A percentile compares a stretch with the other conserved stretches of the same genome.
phyloP scores from a whole-genome alignment of 495 filamentous ascomycete species.

The Penicillium ucsense region DNA sequence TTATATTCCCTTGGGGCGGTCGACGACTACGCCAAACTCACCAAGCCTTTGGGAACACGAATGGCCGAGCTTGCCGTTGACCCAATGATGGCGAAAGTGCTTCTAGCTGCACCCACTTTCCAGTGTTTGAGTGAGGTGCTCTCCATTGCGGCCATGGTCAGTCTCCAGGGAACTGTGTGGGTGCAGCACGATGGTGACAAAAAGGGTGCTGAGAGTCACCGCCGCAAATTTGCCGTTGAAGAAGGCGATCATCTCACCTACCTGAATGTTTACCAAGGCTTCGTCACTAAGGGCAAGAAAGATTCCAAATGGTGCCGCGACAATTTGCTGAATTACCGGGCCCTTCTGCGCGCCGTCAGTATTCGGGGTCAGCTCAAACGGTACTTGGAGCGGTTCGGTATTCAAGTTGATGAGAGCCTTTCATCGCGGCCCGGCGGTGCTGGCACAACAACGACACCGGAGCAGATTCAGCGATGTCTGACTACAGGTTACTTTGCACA shows the following conservation, averaged over 20 bases:
- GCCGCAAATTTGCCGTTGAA: slow-evolving; percentile 79
- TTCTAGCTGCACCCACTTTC: slow-evolving; percentile 69
- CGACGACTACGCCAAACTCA: slow-evolving; percentile 86
- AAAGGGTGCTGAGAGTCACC: slow-evolving; percentile 59
- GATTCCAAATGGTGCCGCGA: slow-evolving; percentile 80
- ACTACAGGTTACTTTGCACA: slow-evolving; percentile 92
- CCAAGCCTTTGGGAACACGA: slow-evolving; percentile 70
- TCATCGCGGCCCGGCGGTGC: slow-evolving; percentile 16
- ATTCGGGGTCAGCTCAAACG: slow-evolving; percentile 79
- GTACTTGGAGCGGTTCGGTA: slow-evolving; percentile 78
- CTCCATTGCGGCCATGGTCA: slow-evolving; percentile 91
- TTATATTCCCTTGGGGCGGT: slow-evolving; percentile 84
- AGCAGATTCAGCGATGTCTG: slow-evolving; percentile 76
- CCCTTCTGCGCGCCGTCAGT: slow-evolving; percentile 72
- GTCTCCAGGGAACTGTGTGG: slow-evolving; percentile 72
- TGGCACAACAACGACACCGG: slow-evolving; percentile 42
- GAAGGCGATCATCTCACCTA: slow-evolving; percentile 95
- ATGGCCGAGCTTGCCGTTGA: slow-evolving; percentile 96
- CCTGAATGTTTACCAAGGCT: slow-evolving; percentile 87
- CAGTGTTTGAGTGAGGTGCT: slow-evolving; percentile 77
- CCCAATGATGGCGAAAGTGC: slow-evolving; percentile 91
- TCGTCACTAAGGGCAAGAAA: slow-evolving; percentile 76
- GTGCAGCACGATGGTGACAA: slow-evolving; percentile 68
- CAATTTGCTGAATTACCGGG: slow-evolving; percentile 77
- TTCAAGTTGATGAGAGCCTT: slow-evolving; percentile 55